phyloP scores from a whole-genome alignment of 2,329 filamentous ascomycete genomes.

The Fusarium drepaniforme region DNA sequence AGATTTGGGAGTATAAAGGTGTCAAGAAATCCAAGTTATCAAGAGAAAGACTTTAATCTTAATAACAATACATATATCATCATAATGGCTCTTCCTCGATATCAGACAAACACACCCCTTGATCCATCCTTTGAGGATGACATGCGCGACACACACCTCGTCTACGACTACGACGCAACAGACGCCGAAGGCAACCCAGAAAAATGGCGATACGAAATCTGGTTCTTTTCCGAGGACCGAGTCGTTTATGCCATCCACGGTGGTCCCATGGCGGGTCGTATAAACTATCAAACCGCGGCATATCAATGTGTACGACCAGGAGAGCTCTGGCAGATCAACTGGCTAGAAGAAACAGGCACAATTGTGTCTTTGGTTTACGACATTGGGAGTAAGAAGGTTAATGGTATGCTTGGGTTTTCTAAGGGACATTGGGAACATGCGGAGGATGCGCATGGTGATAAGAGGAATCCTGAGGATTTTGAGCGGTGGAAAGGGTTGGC shows the following conservation, averaged over 20 bases:
- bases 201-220: conserved; percentile 73
- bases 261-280: conserved; percentile 68
- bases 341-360: conserved; percentile 71
- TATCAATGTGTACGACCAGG: conserved; percentile 70
- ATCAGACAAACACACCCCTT: conserved; percentile 42
- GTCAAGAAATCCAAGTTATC: background rate
- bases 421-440: conserved; percentile 68
- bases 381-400: conserved; percentile 61
- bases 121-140: conserved; percentile 57
- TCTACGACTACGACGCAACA: conserved; percentile 68
- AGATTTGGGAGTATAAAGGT: conserved; percentile 16
- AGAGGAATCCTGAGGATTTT: conserved; percentile 63
- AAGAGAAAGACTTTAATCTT: no score
- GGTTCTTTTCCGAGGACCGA: conserved; percentile 67
- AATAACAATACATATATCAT: background rate
- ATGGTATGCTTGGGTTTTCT: conserved; percentile 65
- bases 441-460: conserved; percentile 65
- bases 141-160: conserved; percentile 64
- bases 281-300: conserved; percentile 65
- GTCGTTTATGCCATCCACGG: conserved; percentile 71
- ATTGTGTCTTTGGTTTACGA: conserved; percentile 68
- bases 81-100: conserved; percentile 38
- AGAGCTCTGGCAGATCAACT: conserved; percentile 71
- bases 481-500: conserved; percentile 64
- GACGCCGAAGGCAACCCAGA: conserved; percentile 62